Conservation (phyloP, 805 yeast genomes). For the Metschnikowia henanensis region DNA sequence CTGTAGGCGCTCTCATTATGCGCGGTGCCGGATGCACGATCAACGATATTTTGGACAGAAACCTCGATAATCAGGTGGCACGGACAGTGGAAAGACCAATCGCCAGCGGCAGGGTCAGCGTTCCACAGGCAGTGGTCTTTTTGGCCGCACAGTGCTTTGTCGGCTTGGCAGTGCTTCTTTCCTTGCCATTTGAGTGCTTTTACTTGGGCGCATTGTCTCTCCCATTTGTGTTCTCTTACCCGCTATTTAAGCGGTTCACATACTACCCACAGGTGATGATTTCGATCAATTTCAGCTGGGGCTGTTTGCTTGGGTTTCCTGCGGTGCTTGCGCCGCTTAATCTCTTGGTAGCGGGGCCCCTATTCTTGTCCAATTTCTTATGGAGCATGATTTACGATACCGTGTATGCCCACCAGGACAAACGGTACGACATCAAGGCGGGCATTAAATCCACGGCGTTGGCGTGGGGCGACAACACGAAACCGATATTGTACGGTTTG, state of each 20-base stretch:
- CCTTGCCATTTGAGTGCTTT: conserved; percentile 81
- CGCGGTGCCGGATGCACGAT: conserved; percentile 98
- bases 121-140: conserved; percentile 67
- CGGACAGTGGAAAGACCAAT: conserved; percentile 92
- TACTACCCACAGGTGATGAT: conserved; percentile 90
- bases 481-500: conserved; percentile 62
- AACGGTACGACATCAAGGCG: conserved; percentile 79
- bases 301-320: conserved; percentile 90
- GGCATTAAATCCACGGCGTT: conserved; percentile 96
- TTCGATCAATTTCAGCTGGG: conserved; percentile 90
- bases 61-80: conserved; percentile 81
- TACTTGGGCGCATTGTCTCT: conserved; percentile 78
- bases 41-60: conserved; percentile 83
- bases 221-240: conserved; percentile 81
- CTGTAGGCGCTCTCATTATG: conserved; percentile 87
- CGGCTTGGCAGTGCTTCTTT: conserved; percentile 70
- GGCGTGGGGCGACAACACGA: conserved; percentile 86
- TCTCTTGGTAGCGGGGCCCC: conserved; percentile 71
- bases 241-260: conserved; percentile 91
- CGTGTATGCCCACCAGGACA: conserved; percentile 97
- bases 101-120: conserved; percentile 79
- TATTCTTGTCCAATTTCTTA: conserved; percentile 71
- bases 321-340: conserved; percentile 86
- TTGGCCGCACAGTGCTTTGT: conserved; percentile 70
- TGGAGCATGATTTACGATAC: conserved; percentile 99